Conservation (phyloP, 2,329 filamentous ascomycete species). For the Sordariomycetes sp. region DNA sequence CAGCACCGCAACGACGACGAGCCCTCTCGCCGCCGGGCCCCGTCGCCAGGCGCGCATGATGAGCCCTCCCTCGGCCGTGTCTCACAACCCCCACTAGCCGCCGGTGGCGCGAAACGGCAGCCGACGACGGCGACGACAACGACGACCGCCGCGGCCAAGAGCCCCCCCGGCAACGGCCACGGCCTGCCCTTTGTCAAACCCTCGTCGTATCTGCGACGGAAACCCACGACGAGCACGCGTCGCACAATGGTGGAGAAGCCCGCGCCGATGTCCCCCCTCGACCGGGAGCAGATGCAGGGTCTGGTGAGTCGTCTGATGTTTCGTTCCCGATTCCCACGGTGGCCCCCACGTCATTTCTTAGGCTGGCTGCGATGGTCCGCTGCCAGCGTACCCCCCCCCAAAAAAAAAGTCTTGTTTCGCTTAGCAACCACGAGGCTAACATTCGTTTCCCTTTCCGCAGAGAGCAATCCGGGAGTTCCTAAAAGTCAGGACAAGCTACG, state of each 20-base stretch:
- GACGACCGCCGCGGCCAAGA: not conserved
- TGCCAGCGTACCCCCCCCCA: not conserved
- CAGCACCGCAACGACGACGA: not conserved
- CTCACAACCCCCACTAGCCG: constrained; percentile 6
- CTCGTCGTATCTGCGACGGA: constrained; percentile 40
- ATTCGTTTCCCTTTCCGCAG: constrained; percentile 27
- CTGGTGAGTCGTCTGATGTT: constrained; percentile 41
- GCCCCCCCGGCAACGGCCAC: constrained; percentile 17
- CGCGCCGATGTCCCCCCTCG: constrained; percentile 36
- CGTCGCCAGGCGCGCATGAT: constrained; percentile 3
- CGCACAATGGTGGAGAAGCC: constrained; percentile 6
- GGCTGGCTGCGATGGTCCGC: not conserved
- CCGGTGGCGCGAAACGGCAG: constrained; percentile 4
- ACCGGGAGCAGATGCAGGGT: constrained; percentile 66
- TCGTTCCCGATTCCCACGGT: constrained; percentile 4
- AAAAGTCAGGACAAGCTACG: constrained; percentile 91
- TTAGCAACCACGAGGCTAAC: not conserved
- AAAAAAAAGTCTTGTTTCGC: not conserved
- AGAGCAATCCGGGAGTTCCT: constrained; percentile 90
- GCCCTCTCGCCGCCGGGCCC: not conserved
- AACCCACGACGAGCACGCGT: constrained; percentile 8
- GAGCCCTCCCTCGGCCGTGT: not conserved
- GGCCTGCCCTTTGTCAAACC: constrained; percentile 46
- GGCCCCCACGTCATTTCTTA: constrained; percentile 1
- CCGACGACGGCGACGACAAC: constrained; percentile 6